Evolutionary conservation across 345 rosid species (phyloP), one percentile per base, ranked within the genome.

Genomic region (Salix suchowensis): DNA sequence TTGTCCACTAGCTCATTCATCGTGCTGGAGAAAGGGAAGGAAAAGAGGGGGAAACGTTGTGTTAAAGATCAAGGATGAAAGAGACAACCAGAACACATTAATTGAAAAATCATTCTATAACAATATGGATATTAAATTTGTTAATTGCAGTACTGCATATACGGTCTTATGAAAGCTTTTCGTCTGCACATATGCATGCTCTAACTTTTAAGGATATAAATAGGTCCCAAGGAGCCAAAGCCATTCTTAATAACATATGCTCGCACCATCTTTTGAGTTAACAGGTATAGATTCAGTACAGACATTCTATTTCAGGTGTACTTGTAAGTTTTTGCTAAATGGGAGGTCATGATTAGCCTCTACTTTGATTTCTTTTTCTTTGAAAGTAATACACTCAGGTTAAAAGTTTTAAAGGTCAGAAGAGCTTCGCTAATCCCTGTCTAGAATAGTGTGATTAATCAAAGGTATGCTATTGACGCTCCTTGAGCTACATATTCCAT

Each of bases 1-100:
- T 95, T 95, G 84, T 95, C 98, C 14, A 91, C 91, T 65, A 95
- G 87, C 88, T 93, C 97, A 44, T 95, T 91, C 97, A 93, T 90
- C 61, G 97, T 87, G 82, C 98, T 95, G 96, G 80, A 70, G 21
- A n/a, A 34, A 8, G 42, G 58, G 19, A 5, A 68, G 65, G n/a
- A 19, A 80, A 65, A 15, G 11, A 21, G 32, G 74, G 74, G n/a
- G 77, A 74, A 8, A 66, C 10, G 4, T 26, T 14, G 65, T 24
- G 66, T 68, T 18, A 65, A 9, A 52, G 4, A 52, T 52, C 77
- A 66, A 42, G 40, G 30, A 46, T 18, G 26, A 67, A 42, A 28
- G 5, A n/a, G 10, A 62, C 13, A 62, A 24, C 5, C 66, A 61
- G 18, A 7, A 11, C 28, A n/a, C 18, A 62, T 61, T 30, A 62